Conservation (phyloP, 1,284 basidiomycete species). For the Microbotryum scabiosae region DNA sequence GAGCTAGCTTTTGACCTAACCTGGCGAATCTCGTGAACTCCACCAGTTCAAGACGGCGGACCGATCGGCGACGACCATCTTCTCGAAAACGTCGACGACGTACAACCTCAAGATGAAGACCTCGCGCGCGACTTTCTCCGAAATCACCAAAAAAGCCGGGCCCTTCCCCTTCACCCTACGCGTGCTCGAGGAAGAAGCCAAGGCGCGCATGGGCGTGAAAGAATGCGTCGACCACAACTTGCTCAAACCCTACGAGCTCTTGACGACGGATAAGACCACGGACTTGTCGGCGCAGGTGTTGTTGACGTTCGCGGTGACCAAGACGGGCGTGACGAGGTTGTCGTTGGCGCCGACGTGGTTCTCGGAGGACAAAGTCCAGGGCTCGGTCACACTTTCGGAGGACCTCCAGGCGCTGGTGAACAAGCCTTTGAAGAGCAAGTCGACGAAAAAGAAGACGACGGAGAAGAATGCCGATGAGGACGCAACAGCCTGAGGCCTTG, state of each 20-base stretch:
- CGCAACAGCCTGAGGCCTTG: too few relatives aligned
- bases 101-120: slow-evolving; percentile 98
- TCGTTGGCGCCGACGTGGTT: slow-evolving; percentile 71
- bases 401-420: slow-evolving; percentile 69
- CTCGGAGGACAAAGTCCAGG: slow-evolving; percentile 78
- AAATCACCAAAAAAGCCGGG: slow-evolving; percentile 95
- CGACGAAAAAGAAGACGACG: slow-evolving; percentile 83
- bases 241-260: slow-evolving; percentile 79
- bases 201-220: slow-evolving; percentile 86
- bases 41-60: slow-evolving; percentile 29
- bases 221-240: slow-evolving; percentile 91
- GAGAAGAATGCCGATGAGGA: slow-evolving; percentile 8
- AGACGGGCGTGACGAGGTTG: slow-evolving; percentile 36
- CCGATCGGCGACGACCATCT: slow-evolving; percentile 74
- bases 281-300: slow-evolving; percentile 33
- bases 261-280: slow-evolving; percentile 31
- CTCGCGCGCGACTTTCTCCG: slow-evolving; percentile 85
- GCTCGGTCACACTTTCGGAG: slow-evolving; percentile 76
- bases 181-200: slow-evolving; percentile 87
- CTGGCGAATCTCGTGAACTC: background rate
- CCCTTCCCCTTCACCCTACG: slow-evolving; percentile 97
- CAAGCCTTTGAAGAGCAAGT: slow-evolving; percentile 74
- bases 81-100: slow-evolving; percentile 68
- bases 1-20: too few relatives aligned
- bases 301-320: slow-evolving; percentile 36